Conservation (phyloP, 148 eudicot species). For the Oxyria digyna region DNA sequence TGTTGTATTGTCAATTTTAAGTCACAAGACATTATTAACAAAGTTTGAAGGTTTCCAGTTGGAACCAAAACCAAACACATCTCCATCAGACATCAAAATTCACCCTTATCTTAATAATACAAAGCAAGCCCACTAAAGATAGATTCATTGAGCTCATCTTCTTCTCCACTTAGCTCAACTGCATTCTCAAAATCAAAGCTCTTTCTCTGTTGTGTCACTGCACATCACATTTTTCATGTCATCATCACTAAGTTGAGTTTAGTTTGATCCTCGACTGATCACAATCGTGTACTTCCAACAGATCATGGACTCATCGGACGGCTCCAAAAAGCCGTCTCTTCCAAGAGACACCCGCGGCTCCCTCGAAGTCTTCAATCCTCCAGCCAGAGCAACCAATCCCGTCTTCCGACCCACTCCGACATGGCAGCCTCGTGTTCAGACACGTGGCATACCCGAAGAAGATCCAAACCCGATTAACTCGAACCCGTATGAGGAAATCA, state of each 20-base stretch:
- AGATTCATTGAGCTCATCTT: neutral
- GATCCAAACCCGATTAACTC: conserved; percentile 3
- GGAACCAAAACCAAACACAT: conserved; percentile 1
- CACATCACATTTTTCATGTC: neutral
- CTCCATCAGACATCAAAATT: neutral
- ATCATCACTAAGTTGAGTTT: neutral
- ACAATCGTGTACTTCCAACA: neutral
- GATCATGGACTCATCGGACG: conserved; percentile 38
- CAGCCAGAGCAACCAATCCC: conserved; percentile 24
- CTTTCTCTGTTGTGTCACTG: neutral
- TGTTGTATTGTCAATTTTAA: neutral
- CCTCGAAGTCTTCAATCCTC: conserved; percentile 83
- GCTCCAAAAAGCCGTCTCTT: conserved; percentile 27
- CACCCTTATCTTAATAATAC: conserved; percentile 3
- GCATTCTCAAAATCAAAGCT: neutral
- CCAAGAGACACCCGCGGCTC: conserved; percentile 79
- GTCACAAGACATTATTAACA: neutral
- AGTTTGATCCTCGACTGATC: neutral
- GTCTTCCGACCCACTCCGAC: conserved; percentile 30
- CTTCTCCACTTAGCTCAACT: neutral
- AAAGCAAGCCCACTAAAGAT: neutral
- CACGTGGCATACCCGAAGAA: conserved; percentile 10
- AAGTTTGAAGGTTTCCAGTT: neutral
- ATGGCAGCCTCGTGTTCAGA: conserved; percentile 39
- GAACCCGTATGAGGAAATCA: conserved; percentile 26